Conservation (phyloP, 2,329 filamentous ascomycete species). For the Tolypocladium pustulatum region DNA sequence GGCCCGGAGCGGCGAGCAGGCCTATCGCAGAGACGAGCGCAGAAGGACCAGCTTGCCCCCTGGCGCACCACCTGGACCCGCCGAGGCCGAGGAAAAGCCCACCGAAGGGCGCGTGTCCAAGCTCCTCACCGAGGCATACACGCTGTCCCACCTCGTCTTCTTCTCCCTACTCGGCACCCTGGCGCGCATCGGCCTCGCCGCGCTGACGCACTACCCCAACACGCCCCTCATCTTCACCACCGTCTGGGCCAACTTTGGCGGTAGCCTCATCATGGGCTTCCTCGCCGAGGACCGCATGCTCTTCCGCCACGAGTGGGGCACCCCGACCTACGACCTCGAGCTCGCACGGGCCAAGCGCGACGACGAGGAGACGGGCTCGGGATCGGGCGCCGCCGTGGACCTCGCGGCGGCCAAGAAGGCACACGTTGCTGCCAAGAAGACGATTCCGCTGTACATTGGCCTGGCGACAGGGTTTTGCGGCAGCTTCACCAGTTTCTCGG, state of each 20-base stretch:
- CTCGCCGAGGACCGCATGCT: slow-evolving; percentile 67
- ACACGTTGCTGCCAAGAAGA: slow-evolving; percentile 63
- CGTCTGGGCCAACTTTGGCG: slow-evolving; percentile 81
- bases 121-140: slow-evolving; percentile 52
- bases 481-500: slow-evolving; percentile 82
- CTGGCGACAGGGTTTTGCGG: slow-evolving; percentile 82
- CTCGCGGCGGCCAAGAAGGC: slow-evolving; percentile 40
- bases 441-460: slow-evolving; percentile 78
- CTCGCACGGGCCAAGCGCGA: slow-evolving; percentile 19
- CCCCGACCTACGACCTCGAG: slow-evolving; percentile 24
- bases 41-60: neutral
- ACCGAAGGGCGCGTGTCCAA: slow-evolving; percentile 27
- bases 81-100: slow-evolving; percentile 3
- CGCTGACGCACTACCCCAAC: slow-evolving; percentile 68
- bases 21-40: slow-evolving; percentile 1
- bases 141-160: slow-evolving; percentile 70
- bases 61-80: neutral
- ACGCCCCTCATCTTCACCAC: slow-evolving; percentile 64
- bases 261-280: slow-evolving; percentile 77
- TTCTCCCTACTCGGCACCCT: slow-evolving; percentile 81
- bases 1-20: slow-evolving; percentile 4
- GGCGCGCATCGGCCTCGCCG: slow-evolving; percentile 69
- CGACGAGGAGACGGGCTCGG: slow-evolving; percentile 26
- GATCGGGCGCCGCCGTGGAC: slow-evolving; percentile 3
- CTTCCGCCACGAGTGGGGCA: slow-evolving; percentile 59